Base-by-base conservation (phyloP, 176 grass and related monocot species). In the Raddia guianensis region DNA sequence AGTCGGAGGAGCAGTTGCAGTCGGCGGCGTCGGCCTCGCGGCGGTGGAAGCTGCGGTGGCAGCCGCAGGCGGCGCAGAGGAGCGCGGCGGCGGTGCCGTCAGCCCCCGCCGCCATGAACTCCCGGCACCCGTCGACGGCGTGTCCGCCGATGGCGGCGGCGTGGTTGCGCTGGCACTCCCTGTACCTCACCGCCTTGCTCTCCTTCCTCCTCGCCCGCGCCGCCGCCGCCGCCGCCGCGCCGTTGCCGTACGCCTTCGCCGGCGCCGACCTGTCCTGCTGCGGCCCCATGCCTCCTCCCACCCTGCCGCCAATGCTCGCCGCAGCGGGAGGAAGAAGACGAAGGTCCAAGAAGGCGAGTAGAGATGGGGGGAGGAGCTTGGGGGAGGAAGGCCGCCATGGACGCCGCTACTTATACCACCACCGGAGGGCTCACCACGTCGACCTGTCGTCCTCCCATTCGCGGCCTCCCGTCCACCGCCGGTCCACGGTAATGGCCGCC, bases 1-100 rank as follows among this genome's bases (percentile, higher is more conserved):
- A 19, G 80, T 77, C 45, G 69, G 73, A 47, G 60, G 76, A 73
- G 72, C 77, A 69, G 42, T 54, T 79, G 65, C 45, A 32, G 12
- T 89, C 76, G 45, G 10, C 11, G 54, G 10, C 11, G 54, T 84
- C 84, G 51, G 87, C 84, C 82, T 85, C 89, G 43, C 87, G 86
- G 75, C 62, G 66, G 82, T 92, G 90, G 87, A 92, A 92, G 90
- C 74, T 89, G 42, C 87, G 84, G 84, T 92, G 90, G 84, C 87
- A 92, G 52, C 49, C 59, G 76, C 90, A 92, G 21, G 90, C 87
- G 52, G 84, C 90, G 66, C 90, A 92, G 35, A 52, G 7, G 21
- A 92, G 71, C 45, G 83, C 84, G 12, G 62, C 66, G 5, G 65
- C 66, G 70, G 76, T 82, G 59, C 90, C 90, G 37, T 65, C 88